These are phyloP conservation scores for Talaromyces wortmannii DNA, from an alignment of 495 filamentous ascomycete genomes.

Conservation along the genomic window DNA sequence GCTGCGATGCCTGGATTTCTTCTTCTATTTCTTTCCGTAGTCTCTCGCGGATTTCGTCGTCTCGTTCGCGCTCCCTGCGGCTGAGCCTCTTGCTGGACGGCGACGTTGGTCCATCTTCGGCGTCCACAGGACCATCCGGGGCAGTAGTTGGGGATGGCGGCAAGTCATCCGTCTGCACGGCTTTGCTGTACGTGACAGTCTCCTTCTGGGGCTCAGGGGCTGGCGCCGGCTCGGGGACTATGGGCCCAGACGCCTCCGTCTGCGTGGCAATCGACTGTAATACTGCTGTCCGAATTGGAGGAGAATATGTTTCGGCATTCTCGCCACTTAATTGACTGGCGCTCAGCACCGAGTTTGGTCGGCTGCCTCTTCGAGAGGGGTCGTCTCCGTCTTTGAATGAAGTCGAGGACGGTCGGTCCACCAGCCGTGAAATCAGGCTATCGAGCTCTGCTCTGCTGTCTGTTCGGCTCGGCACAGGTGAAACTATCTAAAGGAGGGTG, in stretches of 20 bases:
- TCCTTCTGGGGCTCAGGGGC: conserved; percentile 70
- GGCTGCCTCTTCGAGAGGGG: conserved; percentile 64
- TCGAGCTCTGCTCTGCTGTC: conserved; percentile 78
- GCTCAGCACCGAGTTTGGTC: conserved; percentile 79
- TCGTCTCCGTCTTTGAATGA: conserved; percentile 62
- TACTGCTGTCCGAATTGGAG: conserved; percentile 24
- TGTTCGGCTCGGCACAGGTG: conserved; percentile 60
- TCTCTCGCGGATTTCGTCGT: conserved; percentile 82
- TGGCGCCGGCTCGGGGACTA: conserved; percentile 65
- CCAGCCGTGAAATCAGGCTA: conserved; percentile 66
- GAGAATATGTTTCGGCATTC: conserved; percentile 44
- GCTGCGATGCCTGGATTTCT: conserved; percentile 66
- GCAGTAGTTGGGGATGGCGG: conserved; percentile 16
- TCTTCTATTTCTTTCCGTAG: conserved; percentile 87
- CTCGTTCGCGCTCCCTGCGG: conserved; percentile 67
- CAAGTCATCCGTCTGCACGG: conserved; percentile 68
- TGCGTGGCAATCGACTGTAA: conserved; percentile 53
- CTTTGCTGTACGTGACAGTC: conserved; percentile 90
- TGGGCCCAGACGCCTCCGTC: conserved; percentile 59
- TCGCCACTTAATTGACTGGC: conserved; percentile 66
- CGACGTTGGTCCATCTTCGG: conserved; percentile 43
- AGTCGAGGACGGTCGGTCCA: conserved; percentile 68
- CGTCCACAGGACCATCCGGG: conserved; percentile 54
- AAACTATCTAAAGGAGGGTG: conserved; percentile 46
- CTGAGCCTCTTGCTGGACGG: conserved; percentile 58